Base-by-base conservation (phyloP, 352 stramenopile species). In the Globisporangium takayamanum region DNA sequence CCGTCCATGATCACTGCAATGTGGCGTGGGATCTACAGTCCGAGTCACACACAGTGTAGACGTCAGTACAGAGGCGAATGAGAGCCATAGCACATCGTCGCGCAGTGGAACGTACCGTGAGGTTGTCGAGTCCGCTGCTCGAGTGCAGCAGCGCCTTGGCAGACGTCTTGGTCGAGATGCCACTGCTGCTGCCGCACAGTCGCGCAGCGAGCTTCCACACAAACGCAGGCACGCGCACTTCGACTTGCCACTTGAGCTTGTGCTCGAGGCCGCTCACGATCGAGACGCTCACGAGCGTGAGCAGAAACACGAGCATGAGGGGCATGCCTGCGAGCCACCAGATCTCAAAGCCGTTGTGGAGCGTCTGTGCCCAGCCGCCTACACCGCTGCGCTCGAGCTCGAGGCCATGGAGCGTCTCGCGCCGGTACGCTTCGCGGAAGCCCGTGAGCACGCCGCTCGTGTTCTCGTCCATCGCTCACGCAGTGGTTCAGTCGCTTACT, bases 1-100 rank as follows among this genome's bases (percentile, higher is more conserved):
- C 96, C 96, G 63, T 99, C 96, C 78, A 98, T 98, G 63, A 99
- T 97, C 53, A 98, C 88, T 0, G 94, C 96, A 20, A 99, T 87
- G 57, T 99, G 96, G 11, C 74, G 67, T 1, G 84, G 84, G 45
- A 90, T 81, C 69, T 90, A 41, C 0, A 0, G 14, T 39, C 11
- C 50, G 6, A 22, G 16, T 25, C 26, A 15, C 20, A 50, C 7
- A 33, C 28, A 33, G 28, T 33, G 28, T 6, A 11, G 4, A 12
- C 33, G 33, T 39, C 6, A 39, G 8, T 11, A 39, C 33, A 39
- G 33, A 39, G 1, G 33, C 33, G 48, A 41, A 14, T 53, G 48
- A 22, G 48, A 20, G 25, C 5, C 14, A 47, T 3, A 47, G 5
- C 15, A n/a, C 14, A 47, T 47, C 3, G 14, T 33, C 36, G 44